A percentile compares a stretch with the other conserved stretches of the same genome.
Conservation (phyloP, 345 rosid genomes). For the Eucalyptus sp. region DNA sequence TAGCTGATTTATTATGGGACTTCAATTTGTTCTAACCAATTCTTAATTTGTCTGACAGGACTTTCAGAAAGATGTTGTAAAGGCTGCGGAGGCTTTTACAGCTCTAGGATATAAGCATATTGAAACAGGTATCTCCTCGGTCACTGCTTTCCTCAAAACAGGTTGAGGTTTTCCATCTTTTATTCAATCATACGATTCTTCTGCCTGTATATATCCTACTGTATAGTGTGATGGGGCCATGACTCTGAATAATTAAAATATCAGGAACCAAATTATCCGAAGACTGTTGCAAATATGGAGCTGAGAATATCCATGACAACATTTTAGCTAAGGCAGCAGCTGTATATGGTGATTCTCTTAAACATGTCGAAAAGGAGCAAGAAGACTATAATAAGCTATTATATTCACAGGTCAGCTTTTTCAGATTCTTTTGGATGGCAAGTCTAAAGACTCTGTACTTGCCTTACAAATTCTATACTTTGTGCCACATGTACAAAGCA, state of each 20-base stretch:
- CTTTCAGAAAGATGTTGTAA: conserved; percentile 72
- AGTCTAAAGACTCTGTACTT: neutral
- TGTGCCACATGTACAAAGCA: neutral
- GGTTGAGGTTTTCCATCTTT: neutral
- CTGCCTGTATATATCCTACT: neutral
- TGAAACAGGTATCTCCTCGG: conserved; percentile 57
- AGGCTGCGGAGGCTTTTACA: conserved; percentile 69
- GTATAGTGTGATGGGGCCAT: neutral
- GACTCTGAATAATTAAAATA: neutral
- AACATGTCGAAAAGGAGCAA: conserved; percentile 84
- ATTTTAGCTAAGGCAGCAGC: conserved; percentile 86
- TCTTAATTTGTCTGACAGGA: conserved; percentile 38
- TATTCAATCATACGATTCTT: neutral
- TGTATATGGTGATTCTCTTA: conserved; percentile 81
- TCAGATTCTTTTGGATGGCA: neutral
- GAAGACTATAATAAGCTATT: conserved; percentile 66
- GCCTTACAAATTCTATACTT: neutral
- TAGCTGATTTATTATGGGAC: neutral
- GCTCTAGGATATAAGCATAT: conserved; percentile 71
- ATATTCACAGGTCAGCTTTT: conserved; percentile 56
- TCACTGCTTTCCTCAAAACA: neutral
- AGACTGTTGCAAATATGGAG: conserved; percentile 78
- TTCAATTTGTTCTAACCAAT: neutral
- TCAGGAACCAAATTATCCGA: conserved; percentile 84
- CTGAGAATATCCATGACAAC: conserved; percentile 72